Evolutionary conservation across 495 filamentous ascomycete genomes (phyloP), one percentile per base, ranked within the genome.

Genomic region (Glarea lozoyensis): DNA sequence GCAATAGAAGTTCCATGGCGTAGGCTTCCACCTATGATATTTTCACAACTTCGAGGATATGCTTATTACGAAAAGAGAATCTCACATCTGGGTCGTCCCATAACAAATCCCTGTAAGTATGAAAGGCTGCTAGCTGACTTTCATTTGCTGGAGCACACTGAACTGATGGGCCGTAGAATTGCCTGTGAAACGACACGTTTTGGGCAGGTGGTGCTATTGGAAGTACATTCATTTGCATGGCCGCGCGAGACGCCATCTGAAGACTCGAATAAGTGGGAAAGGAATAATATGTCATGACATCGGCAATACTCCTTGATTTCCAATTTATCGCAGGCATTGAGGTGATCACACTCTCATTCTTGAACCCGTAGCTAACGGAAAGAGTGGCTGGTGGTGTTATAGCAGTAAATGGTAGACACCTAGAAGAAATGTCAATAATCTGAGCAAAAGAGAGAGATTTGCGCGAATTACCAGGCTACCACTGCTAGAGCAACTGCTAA

Each of bases 321-420:
- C 27, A 43, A 18, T 43, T 32, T 3, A 34, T 10, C 12, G 29
- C 12, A 1, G 40, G 27, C 15, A 43, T 10, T 7, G n/a, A 33
- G 22, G 40, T 32, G 5, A 21, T 21, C 25, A 15, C 22, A 22
- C 7, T 44, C 10, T 43, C 17, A 16, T 21, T 37, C 0, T 12
- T 17, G 1, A 23, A 3, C 16, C 40, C 45, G 16, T 17, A 19
- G 33, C 32, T 15, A 11, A 49, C 46, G 0, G 46, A 46, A 3
- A 49, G 23, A 4, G 46, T 46, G 20, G 30, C 46, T 13, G 46
- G 48, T 3, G 48, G 43, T 22, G 37, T 21, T 2, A 51, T 11
- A 35, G 37, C 37, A 23, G 48, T 37, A 7, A 51, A 30, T 17
- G 46, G 20, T 9, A 46, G 25, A 29, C 22, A 20, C 46, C 42